Conservation (phyloP, 192 early-diverging fungal species). For the Martensiomyces pterosporus region DNA sequence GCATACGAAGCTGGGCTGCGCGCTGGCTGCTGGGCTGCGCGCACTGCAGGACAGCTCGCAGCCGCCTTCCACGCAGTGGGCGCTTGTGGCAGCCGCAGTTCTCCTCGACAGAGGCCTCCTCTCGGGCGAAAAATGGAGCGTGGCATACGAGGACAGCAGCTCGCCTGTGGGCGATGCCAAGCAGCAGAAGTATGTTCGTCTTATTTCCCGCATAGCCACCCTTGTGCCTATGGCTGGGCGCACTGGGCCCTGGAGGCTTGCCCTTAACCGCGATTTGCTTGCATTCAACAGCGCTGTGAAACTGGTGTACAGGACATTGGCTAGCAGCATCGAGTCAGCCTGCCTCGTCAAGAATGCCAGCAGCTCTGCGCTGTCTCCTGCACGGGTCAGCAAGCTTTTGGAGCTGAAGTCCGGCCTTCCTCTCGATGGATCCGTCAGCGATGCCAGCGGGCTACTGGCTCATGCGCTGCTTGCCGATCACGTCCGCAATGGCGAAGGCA, state of each 20-base stretch:
- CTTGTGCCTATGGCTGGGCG: constrained; percentile 26
- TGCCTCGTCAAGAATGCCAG: constrained; percentile 5
- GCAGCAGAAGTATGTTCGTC: constrained; percentile 20
- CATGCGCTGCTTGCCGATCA: constrained; percentile 28
- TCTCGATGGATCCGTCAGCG: constrained; percentile 26
- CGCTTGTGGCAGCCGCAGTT: constrained; percentile 22
- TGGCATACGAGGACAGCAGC: constrained; percentile 38
- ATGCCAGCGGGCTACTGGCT: constrained; percentile 25
- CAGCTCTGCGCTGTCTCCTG: neutral
- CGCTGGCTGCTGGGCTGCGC: constrained; percentile 21
- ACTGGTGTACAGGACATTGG: constrained; percentile 27
- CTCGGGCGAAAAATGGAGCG: constrained; percentile 36
- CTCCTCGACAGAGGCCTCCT: constrained; percentile 32
- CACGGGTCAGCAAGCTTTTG: neutral
- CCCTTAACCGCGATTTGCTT: constrained; percentile 65
- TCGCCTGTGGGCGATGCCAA: constrained; percentile 6
- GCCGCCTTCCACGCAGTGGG: constrained; percentile 28
- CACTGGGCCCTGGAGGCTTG: constrained; percentile 44
- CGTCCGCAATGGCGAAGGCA: constrained; percentile 14
- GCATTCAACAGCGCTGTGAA: constrained; percentile 72
- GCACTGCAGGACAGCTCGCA: constrained; percentile 10
- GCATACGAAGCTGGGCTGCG: constrained; percentile 24
- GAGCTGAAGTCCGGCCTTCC: constrained; percentile 16
- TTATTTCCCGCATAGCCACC: constrained; percentile 33
- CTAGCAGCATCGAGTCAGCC: constrained; percentile 18